Evolutionary conservation across 129 eudicot genomes (phyloP), one percentile per base, ranked within the genome.

Genomic region (Tagetes patula): DNA sequence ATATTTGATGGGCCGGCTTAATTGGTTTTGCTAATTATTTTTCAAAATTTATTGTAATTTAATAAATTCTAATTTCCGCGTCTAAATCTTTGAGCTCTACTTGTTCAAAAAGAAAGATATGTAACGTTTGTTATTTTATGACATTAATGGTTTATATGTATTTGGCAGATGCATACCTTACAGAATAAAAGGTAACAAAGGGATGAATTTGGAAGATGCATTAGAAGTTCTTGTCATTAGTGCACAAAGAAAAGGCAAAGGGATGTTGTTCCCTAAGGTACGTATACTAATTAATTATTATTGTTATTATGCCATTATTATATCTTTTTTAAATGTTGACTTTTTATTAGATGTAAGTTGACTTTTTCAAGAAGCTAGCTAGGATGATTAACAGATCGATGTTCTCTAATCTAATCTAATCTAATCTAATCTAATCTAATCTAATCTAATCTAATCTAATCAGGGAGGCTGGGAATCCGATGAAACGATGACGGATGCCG

Each of bases 381-480:
- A 32, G 6, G 31, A 36, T 67, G 68, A 64, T 12, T n/a, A 54
- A 49, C 8, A 20, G 6, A n/a, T n/a, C n/a, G n/a, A 65, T 12
- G 12, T 48, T 67, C 0, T 54, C 30, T 52, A 20, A 20, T 72
- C 5, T 74, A 32, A 10, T 1, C 71, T n/a, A n/a, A n/a, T n/a
- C n/a, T n/a, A n/a, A n/a, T n/a, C n/a, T n/a, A n/a, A n/a, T n/a
- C n/a, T n/a, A n/a, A n/a, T n/a, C n/a, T n/a, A n/a, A n/a, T n/a
- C n/a, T n/a, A n/a, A n/a, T n/a, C n/a, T n/a, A n/a, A n/a, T 54
- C 30, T 52, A 20, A 20, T 72, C 5, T 74, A 32, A 10, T 1
- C 71, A 91, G 95, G 97, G 97, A 55, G 97, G 97, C 5, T 91
- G 97, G 97, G 97, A 91, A 71, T 65, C 55, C 0, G 88, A 91